Evolutionary conservation across 2,329 filamentous ascomycete species (phyloP).

Genomic region (Capronia epimyces): DNA sequence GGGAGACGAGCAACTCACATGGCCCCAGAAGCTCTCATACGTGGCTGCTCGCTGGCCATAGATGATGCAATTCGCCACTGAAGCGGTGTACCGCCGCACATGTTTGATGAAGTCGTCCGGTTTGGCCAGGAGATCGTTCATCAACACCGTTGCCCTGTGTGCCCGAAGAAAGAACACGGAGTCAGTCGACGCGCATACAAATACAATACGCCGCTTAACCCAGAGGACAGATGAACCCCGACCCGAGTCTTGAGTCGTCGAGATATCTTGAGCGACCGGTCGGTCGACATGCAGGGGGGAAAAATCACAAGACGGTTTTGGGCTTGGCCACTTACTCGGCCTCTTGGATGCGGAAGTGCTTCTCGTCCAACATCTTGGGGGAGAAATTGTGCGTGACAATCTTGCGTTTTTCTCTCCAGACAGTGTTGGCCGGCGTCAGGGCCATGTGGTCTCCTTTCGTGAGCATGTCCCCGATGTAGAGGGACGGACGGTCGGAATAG

Average conservation of each 20-base stretch:
- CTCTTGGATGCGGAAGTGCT: slow-evolving; percentile 41
- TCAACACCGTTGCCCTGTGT: not conserved
- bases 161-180: no score
- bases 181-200: no score
- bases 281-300: no score
- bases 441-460: slow-evolving; percentile 44
- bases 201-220: no score
- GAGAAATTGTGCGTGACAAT: slow-evolving; percentile 43
- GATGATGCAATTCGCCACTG: slow-evolving; percentile 46
- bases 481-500: slow-evolving; percentile 22
- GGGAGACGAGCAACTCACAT: no score
- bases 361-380: not conserved
- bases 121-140: slow-evolving; percentile 6
- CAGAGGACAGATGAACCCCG: no score
- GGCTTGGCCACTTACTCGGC: slow-evolving; percentile 39
- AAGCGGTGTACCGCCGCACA: slow-evolving; percentile 29
- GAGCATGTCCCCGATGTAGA: slow-evolving; percentile 38
- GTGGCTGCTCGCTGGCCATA: slow-evolving; percentile 44
- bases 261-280: no score
- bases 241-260: no score
- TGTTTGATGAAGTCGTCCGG: slow-evolving; percentile 9
- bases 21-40: slow-evolving; percentile 27
- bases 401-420: slow-evolving; percentile 43
- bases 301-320: no score
- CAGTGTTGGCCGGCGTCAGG: slow-evolving; percentile 42